Conservation (phyloP, 371 early-diverging fungal species). For the Rhizopus arrhizus region DNA sequence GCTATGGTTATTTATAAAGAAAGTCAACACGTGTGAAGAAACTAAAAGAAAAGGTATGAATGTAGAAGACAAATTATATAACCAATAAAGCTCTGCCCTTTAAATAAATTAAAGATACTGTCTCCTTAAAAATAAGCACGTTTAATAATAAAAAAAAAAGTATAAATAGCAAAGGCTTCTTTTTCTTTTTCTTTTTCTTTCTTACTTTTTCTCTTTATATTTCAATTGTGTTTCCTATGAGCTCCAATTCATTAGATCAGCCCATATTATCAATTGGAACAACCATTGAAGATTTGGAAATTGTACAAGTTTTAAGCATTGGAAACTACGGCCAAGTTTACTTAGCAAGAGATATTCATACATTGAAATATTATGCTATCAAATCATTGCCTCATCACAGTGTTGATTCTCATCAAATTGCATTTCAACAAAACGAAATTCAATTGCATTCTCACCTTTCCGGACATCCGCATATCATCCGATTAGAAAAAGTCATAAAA, state of each 20-base stretch:
- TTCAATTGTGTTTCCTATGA: not conserved
- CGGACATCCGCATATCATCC: slow-evolving; percentile 74
- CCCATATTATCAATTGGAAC: slow-evolving; percentile 34
- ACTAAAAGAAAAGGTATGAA: too few relatives aligned
- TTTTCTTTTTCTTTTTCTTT: slow-evolving; percentile 8
- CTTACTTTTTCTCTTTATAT: slow-evolving; percentile 1
- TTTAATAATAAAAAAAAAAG: slow-evolving; percentile 3
- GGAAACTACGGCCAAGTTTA: slow-evolving; percentile 79
- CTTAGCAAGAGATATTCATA: slow-evolving; percentile 45
- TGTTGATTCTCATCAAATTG: slow-evolving; percentile 59
- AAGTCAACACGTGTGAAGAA: too few relatives aligned
- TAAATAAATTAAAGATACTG: too few relatives aligned
- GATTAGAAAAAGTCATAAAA: slow-evolving; percentile 69
- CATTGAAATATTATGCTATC: slow-evolving; percentile 57
- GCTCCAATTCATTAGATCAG: slow-evolving; percentile 2
- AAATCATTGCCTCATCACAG: slow-evolving; percentile 69
- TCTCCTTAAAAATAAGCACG: slow-evolving; percentile 1
- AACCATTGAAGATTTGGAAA: slow-evolving; percentile 38
- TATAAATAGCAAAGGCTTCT: slow-evolving; percentile 8
- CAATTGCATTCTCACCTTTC: slow-evolving; percentile 67
- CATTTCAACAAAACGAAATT: slow-evolving; percentile 75
- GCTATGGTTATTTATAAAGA: too few relatives aligned
- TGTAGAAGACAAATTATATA: too few relatives aligned
- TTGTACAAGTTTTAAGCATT: slow-evolving; percentile 59
- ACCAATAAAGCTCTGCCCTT: too few relatives aligned